Evolutionary conservation across 2,329 filamentous ascomycete genomes (phyloP).

Genomic region (Pezicula neosporulosa): DNA sequence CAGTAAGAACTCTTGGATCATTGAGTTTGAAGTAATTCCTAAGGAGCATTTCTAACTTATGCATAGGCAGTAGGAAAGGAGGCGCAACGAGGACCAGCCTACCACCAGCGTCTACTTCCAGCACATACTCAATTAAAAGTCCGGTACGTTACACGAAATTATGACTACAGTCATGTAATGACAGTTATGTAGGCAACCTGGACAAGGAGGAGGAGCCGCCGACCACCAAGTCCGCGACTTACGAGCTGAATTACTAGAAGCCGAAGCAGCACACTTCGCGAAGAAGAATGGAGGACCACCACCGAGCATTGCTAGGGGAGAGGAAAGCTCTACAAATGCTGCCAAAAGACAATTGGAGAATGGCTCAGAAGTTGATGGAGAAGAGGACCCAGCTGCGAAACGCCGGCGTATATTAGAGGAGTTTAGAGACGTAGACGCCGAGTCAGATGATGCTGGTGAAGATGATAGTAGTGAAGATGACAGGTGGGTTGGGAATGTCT

Average conservation of each 20-base stretch:
- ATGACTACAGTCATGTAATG: constrained; percentile 10
- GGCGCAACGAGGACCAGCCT: constrained; percentile 85
- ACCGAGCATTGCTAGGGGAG: constrained; percentile 38
- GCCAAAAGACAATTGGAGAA: constrained; percentile 64
- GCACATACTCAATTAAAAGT: constrained; percentile 92
- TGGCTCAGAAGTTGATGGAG: constrained; percentile 35
- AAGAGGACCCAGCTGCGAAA: constrained; percentile 76
- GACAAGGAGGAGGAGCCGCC: constrained; percentile 83
- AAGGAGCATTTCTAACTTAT: constrained; percentile 20
- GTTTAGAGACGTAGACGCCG: constrained; percentile 82
- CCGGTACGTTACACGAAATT: constrained; percentile 44
- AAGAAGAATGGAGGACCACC: constrained; percentile 69
- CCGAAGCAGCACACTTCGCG: constrained; percentile 82
- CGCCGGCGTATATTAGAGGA: constrained; percentile 84
- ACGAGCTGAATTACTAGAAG: constrained; percentile 82
- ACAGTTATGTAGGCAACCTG: constrained; percentile 57
- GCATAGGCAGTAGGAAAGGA: constrained; percentile 85
- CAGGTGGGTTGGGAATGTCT: constrained; percentile 32
- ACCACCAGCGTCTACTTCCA: constrained; percentile 92
- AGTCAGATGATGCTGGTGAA: constrained; percentile 60
- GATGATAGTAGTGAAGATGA: constrained; percentile 60
- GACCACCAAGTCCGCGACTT: constrained; percentile 73
- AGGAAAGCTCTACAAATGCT: constrained; percentile 50
- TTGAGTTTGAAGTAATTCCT: too few species aligned
- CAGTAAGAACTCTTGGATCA: constrained; percentile 49